Evolutionary conservation across 495 filamentous ascomycete genomes (phyloP).

Genomic region (Immersiella caudata): DNA sequence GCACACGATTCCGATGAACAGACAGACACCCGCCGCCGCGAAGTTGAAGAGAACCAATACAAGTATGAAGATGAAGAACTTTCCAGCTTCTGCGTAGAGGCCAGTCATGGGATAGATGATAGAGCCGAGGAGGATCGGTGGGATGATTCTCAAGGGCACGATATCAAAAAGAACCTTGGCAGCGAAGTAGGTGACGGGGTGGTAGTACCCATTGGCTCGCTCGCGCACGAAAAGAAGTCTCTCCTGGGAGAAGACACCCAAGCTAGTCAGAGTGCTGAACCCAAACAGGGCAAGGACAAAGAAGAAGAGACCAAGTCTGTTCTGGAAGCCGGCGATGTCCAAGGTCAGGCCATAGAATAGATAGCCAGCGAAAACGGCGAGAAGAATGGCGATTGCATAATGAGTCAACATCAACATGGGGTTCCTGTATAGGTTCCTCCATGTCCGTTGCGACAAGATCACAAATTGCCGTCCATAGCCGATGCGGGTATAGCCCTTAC

Average conservation of each 20-base stretch:
- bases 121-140: constrained; percentile 93
- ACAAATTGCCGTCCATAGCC: constrained; percentile 78
- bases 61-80: constrained; percentile 90
- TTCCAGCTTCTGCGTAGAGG: constrained; percentile 76
- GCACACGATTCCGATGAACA: constrained; percentile 96
- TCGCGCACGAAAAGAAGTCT: constrained; percentile 91
- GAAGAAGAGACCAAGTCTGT: constrained; percentile 97
- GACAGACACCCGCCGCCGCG: constrained; percentile 85
- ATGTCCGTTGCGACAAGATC: constrained; percentile 88
- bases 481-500: constrained; percentile 79
- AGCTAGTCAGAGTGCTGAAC: constrained; percentile 90
- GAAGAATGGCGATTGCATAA: constrained; percentile 95
- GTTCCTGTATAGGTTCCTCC: constrained; percentile 97
- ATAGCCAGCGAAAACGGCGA: constrained; percentile 91
- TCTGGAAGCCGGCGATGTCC: constrained; percentile 97
- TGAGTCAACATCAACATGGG: constrained; percentile 98
- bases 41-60: constrained; percentile 95
- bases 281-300: constrained; percentile 95
- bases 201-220: constrained; percentile 95
- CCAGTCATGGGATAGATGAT: constrained; percentile 98
- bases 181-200: constrained; percentile 94
- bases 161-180: constrained; percentile 96
- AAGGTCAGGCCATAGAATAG: constrained; percentile 96
- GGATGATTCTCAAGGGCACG: constrained; percentile 88
- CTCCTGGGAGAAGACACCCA: constrained; percentile 93